phyloP scores from a whole-genome alignment of 2,329 filamentous ascomycete species.

The Fusarium sp. region DNA sequence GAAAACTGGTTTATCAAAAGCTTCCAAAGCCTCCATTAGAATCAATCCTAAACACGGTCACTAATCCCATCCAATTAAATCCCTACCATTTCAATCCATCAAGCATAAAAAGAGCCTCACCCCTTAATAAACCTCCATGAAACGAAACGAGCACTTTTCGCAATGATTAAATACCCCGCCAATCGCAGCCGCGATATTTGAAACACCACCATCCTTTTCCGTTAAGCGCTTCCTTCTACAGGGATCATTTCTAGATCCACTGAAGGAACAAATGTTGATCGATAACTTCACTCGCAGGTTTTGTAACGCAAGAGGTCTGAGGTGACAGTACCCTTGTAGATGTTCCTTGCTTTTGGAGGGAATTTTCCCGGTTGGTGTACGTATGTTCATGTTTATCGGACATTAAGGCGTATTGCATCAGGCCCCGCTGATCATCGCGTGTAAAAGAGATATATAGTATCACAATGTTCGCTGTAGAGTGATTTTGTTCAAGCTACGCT shows the following conservation, averaged over 20 bases:
- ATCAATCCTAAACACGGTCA: not conserved
- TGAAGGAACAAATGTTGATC: not conserved
- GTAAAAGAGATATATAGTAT: constrained; percentile 4
- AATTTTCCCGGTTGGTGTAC: not conserved
- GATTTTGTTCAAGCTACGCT: constrained; percentile 4
- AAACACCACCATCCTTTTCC: constrained; percentile 13
- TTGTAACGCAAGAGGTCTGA: constrained; percentile 15
- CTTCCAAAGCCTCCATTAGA: not conserved
- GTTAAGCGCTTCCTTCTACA: constrained; percentile 20
- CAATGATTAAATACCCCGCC: constrained; percentile 16
- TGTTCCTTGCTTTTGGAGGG: not conserved
- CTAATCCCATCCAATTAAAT: not conserved
- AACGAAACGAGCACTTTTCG: constrained; percentile 20
- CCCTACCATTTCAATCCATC: not conserved
- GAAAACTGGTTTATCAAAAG: not conserved
- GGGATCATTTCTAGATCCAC: not conserved
- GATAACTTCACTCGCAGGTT: not conserved
- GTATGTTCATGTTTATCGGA: not conserved
- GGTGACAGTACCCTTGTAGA: not conserved
- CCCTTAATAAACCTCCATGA: constrained; percentile 19
- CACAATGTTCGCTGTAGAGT: not conserved
- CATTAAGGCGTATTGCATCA: constrained; percentile 24
- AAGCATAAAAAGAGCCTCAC: not conserved
- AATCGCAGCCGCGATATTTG: constrained; percentile 29
- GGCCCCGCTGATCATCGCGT: not conserved